Evolutionary conservation across 1,139 yeast species (phyloP), one percentile per base, ranked within the genome.

Genomic region (Blastobotrys malaysiensis): DNA sequence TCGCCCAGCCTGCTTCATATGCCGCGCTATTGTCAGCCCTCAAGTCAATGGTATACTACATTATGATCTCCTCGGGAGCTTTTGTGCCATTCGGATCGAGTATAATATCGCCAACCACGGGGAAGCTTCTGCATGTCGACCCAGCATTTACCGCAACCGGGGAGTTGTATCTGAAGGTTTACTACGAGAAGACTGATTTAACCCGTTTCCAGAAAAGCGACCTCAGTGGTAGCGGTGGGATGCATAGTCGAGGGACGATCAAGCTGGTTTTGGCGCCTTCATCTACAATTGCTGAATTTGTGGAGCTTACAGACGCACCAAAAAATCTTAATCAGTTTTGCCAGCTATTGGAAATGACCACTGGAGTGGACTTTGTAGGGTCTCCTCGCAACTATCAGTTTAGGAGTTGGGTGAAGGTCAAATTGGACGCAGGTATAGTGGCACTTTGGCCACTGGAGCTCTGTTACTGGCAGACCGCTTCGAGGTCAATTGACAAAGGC

Each of bases 211-310:
- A 43, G 39, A 47, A 54, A 43, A 58, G 45, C 50, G 61, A 31
- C 54, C 39, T 31, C 39, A n/a, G 39, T 7, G 39, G 39, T 3
- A n/a, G 39, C 16, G 39, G 39, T 3, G 39, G 16, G 2, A 31
- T n/a, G 5, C 39, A 31, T 14, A 31, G 16, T 16, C 14, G 39
- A 31, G 39, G 39, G 16, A 60, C 52, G 61, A 63, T 44, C 13
- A 21, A 43, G 21, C 14, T 45, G 18, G 85, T 86, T 61, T 65
- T 88, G 51, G 80, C 85, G 5, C 96, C 96, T 0, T 82, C 90
- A 11, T 95, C 91, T 0, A 82, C 86, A 16, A 71, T 90, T 53
- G 87, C 88, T 52, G 83, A 81, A 59, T 71, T 84, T 53, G 81
- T 83, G 39, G 75, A 77, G 5, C 62, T 69, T 2, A 73, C 77